These are phyloP conservation scores for Fonsecaea multimorphosa DNA, from an alignment of 2,329 filamentous ascomycete species.

Conservation along the genomic window DNA sequence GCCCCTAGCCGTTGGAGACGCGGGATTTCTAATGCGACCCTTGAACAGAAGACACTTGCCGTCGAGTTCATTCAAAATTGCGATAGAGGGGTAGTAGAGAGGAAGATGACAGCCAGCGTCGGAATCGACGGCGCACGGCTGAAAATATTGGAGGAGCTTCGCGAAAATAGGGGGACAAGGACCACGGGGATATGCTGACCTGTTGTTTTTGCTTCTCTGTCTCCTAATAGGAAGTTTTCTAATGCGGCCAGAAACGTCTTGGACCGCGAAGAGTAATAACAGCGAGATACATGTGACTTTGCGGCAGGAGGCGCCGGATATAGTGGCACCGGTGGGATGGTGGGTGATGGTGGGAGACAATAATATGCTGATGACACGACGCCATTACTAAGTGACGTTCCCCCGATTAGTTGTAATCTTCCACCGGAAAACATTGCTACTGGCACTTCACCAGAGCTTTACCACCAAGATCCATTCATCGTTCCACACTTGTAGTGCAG, in stretches of 20 bases:
- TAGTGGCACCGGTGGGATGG: too few relatives aligned
- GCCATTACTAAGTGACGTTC: neutral
- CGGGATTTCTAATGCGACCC: constrained; percentile 29
- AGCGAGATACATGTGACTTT: neutral
- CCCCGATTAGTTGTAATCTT: neutral
- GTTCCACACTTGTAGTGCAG: neutral
- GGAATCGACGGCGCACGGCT: neutral
- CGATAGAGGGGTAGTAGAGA: neutral
- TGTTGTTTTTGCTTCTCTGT: neutral
- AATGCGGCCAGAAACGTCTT: neutral
- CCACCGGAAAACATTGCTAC: neutral
- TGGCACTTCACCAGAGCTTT: neutral
- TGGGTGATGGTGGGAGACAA: too few relatives aligned
- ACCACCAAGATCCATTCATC: too few relatives aligned
- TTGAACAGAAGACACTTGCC: neutral
- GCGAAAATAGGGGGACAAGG: neutral
- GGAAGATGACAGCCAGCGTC: neutral
- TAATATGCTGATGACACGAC: neutral
- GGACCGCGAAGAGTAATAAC: neutral
- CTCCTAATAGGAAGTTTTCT: neutral
- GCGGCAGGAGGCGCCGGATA: neutral
- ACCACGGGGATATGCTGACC: constrained; percentile 11
- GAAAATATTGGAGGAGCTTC: neutral
- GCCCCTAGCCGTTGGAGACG: constrained; percentile 18
- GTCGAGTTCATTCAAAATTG: constrained; percentile 6